Evolutionary conservation across 2,329 filamentous ascomycete genomes (phyloP), one percentile per base, ranked within the genome.

Genomic region (Fusarium haematococcum): DNA sequence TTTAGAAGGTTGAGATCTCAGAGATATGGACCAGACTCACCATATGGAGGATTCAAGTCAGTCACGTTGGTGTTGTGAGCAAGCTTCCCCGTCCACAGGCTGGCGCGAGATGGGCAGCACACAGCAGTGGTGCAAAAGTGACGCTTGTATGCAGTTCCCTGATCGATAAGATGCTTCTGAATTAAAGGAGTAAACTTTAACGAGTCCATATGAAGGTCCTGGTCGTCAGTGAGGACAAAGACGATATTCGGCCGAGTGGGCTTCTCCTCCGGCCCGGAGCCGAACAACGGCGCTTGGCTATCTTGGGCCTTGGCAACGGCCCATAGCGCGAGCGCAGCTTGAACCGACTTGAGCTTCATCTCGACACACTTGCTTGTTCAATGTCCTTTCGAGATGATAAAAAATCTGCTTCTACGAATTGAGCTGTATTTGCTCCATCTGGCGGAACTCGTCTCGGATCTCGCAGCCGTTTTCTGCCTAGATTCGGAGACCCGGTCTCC

Each of bases 31-130:
- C 11, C 56, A 41, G n/a, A 43, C 52, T 39, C 41, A 69, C 69
- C 91, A 69, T 91, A 89, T 4, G 90, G 91, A 9, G 73, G 75
- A 7, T 71, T 71, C n/a, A 85, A 80, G 50, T 85, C 83, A 1
- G 90, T 92, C 4, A 92, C 89, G 77, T 93, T 93, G 0, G 91
- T 93, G 75, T 93, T 93, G 75, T 93, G 92, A 1, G 91, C 56
- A 30, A 41, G 56, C 16, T 89, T 89, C 1, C 91, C 91, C 0
- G 91, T 93, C 86, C 87, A 89, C 4, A 93, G 79, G 25, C 86
- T 89, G 7, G 91, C 91, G 2, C 91, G 84, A 0, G 91, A 91
- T 0, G 91, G 92, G 74, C 91, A 93, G 79, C 91, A 93, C 1
- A 92, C 80, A 0, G 91, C 86, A 0, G 90, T 78, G 0, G 91